Evolutionary conservation across 129 eudicot genomes (phyloP), one percentile per base, ranked within the genome.

Genomic region (Lonicera japonica): DNA sequence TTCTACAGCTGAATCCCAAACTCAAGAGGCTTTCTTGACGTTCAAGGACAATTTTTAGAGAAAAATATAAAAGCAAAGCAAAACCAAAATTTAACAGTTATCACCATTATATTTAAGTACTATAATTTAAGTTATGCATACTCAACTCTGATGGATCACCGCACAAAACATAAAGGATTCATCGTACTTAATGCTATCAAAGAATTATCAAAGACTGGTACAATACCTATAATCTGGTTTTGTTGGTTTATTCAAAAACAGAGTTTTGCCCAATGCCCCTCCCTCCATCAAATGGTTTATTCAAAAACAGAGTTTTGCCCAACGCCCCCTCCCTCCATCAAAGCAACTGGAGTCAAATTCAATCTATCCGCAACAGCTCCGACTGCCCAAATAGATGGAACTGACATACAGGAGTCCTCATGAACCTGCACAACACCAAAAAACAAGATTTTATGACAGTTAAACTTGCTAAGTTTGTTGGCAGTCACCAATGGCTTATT

Each of bases 271-370:
- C 78, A 94, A 53, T 67, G 99, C 99, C 38, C 82, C 96, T 75
- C 99, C 99, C 70, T n/a, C n/a, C n/a, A n/a, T n/a, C n/a, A n/a
- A n/a, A n/a, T 19, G 96, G 99, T 70, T 88, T 83, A 77, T 88
- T 79, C 19, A 82, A 89, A 55, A 94, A 94, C 36, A 94, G 62
- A 65, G 99, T 94, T 77, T 88, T 94, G 69, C 96, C 96, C 78
- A 94, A 53, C 66, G 99, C 99, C 38, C 82, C 96, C 73, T 96
- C 99, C 70, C n/a, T 94, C 99, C 99, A 94, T 94, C 72, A 94
- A 85, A 75, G 99, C 99, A 77, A 94, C 99, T 22, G 99, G 99
- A 60, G 99, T 94, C 67, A 94, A 75, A 73, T 94, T 94, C 46
- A 94, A 63, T 88, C 99, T 88, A 69, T 94, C 92, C 1, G 99